These are phyloP conservation scores for Themeda triandra DNA, from an alignment of 176 grass and related monocot species.

Conservation along the genomic window DNA sequence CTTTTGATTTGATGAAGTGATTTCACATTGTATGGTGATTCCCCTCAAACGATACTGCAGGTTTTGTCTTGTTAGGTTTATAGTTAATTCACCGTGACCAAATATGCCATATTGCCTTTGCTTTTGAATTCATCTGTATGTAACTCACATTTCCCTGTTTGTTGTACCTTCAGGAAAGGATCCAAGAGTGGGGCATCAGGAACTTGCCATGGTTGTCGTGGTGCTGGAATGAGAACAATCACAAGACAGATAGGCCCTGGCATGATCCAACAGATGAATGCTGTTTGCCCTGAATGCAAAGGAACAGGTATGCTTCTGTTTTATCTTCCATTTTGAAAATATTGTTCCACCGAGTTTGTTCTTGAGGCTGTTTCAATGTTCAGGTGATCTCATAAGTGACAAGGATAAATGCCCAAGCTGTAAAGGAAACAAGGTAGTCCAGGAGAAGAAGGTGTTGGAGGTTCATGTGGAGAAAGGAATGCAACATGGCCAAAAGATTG, in stretches of 20 bases:
- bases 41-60: neutral
- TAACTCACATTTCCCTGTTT: conserved; percentile 21
- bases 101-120: neutral
- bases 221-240: conserved; percentile 74
- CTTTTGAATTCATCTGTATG: neutral
- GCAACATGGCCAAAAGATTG: conserved; percentile 92
- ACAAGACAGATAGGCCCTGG: conserved; percentile 85
- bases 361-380: conserved; percentile 9
- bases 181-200: conserved; percentile 80
- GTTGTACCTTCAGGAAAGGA: conserved; percentile 61
- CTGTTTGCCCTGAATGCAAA: conserved; percentile 84
- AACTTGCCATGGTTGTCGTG: conserved; percentile 73
- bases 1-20: too few relatives aligned
- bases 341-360: conserved; percentile 6
- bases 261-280: conserved; percentile 98
- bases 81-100: neutral
- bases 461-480: conserved; percentile 98
- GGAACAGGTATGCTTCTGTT: conserved; percentile 57
- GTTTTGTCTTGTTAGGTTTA: neutral
- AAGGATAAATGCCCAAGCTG: conserved; percentile 84
- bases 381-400: conserved; percentile 92
- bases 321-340: neutral
- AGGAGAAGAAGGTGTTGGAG: conserved; percentile 91
- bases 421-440: conserved; percentile 63
- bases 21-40: neutral